Conservation (phyloP, 768 basidiomycete genomes). For the Kwoniella bestiolae region DNA sequence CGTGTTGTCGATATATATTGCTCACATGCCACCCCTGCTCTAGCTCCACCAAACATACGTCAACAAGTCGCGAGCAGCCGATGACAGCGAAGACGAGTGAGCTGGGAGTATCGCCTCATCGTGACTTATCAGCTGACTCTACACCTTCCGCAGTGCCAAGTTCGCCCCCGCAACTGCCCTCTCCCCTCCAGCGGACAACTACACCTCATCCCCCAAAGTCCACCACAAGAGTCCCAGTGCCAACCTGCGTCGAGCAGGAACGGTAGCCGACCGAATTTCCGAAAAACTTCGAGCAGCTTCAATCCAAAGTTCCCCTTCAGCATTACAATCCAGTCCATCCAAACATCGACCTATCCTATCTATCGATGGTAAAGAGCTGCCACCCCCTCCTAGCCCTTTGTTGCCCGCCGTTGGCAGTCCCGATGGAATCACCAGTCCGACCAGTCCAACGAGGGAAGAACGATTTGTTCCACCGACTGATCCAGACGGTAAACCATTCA, state of each 20-base stretch:
- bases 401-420: slow-evolving; percentile 39
- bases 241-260: slow-evolving; percentile 60
- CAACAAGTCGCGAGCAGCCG: slow-evolving; percentile 76
- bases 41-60: slow-evolving; percentile 77
- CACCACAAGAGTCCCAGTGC: slow-evolving; percentile 19
- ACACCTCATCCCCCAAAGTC: slow-evolving; percentile 74
- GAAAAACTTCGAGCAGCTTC: slow-evolving; percentile 67
- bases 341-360: slow-evolving; percentile 52
- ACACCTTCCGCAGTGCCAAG: slow-evolving; percentile 66
- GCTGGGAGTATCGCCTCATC: slow-evolving; percentile 51
- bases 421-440: slow-evolving; percentile 59
- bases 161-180: slow-evolving; percentile 72
- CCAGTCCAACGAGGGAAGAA: slow-evolving; percentile 70
- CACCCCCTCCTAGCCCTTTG: slow-evolving; percentile 48
- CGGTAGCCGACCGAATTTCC: slow-evolving; percentile 84
- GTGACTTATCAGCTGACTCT: not conserved
- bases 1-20: slow-evolving; percentile 3
- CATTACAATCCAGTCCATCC: slow-evolving; percentile 42
- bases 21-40: slow-evolving; percentile 25
- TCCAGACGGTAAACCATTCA: slow-evolving; percentile 55
- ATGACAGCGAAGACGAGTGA: slow-evolving; percentile 93
- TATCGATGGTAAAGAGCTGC: slow-evolving; percentile 49
- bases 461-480: slow-evolving; percentile 61
- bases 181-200: slow-evolving; percentile 63
- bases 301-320: slow-evolving; percentile 22